Base-by-base conservation (phyloP, 2,329 filamentous ascomycete genomes). In the Ophiocordyceps unilateralis region DNA sequence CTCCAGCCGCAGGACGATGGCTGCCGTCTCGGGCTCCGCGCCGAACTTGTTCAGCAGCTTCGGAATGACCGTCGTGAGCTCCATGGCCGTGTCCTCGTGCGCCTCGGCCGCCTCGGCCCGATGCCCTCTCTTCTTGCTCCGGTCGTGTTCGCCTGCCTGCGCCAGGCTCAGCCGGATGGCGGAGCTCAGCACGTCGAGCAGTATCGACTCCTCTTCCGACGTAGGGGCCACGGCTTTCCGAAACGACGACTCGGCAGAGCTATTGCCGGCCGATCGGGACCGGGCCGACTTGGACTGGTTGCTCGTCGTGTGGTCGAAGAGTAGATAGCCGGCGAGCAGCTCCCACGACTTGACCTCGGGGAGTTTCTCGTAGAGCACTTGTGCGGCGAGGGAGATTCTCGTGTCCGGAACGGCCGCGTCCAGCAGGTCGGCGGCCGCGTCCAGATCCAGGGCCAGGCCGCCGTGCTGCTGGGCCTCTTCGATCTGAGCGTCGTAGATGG, bases 41-140 rank as follows among this genome's bases (percentile, higher is more conserved):
- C 91, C 89, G 52, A 87, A 98, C 56, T 95, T 96, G 61, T 82
- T 94, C 42, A 98, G 67, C 2, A 98, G 73, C 48, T 77, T 79
- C 1, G 91, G 91, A 43, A 96, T 89, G 14, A 83, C 69, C 32
- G 73, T 69, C 9, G 86, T 84, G 32, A 98, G 70, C 50, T 81
- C 77, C 40, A 87, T 70, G 2, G 85, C 85, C 30, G 83, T 79
- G 41, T 82, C 78, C 53, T 94, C 87, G 48, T 85, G 81, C 22
- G 78, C 72, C 46, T 88, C 83, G 6, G 69, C 63, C 41, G 79
- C 74, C 45, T 85, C 78, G 20, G 75, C 68, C 41, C 74, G 76
- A 43, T 76, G 68, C 14, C 64, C 61, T 50, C 68, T 74, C 51
- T 70, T 74, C 58, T 68, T 76, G 42, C 62, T 64, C 54, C 68